These are phyloP conservation scores for Silene vulgaris DNA, from an alignment of 179 eudicot genomes.

Conservation along the genomic window DNA sequence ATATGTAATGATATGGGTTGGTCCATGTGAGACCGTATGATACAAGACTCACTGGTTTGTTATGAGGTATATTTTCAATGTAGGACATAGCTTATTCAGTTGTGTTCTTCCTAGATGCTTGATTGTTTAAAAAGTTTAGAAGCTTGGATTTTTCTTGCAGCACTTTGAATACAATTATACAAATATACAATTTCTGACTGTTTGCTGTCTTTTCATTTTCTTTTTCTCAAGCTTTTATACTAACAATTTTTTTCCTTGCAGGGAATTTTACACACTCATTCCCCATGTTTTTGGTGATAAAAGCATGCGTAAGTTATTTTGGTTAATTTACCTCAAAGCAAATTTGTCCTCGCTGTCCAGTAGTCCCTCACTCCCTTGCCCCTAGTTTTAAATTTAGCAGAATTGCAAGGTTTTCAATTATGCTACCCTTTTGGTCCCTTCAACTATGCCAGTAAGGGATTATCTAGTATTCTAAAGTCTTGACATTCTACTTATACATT, in stretches of 20 bases:
- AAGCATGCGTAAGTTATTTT: slow-evolving; percentile 66
- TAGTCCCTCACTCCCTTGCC: neutral
- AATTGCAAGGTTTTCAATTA: neutral
- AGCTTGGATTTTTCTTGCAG: neutral
- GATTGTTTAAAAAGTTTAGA: neutral
- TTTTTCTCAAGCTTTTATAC: neutral
- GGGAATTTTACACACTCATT: slow-evolving; percentile 79
- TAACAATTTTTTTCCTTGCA: slow-evolving; percentile 31
- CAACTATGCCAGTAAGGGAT: neutral
- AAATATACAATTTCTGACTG: neutral
- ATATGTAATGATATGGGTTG: too few species aligned
- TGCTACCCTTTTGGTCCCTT: neutral
- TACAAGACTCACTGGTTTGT: neutral
- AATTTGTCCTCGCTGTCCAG: neutral
- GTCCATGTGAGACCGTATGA: too few species aligned
- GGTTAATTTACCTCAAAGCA: neutral
- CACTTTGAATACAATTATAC: slow-evolving; percentile 4
- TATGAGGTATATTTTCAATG: neutral
- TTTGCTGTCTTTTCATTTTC: neutral
- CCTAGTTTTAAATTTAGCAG: neutral
- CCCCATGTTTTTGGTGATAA: slow-evolving; percentile 89
- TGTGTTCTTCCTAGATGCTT: neutral
- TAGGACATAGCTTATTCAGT: neutral
- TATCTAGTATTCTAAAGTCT: neutral
- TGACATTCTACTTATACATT: neutral